These are phyloP conservation scores for Penicillium taxi DNA, from an alignment of 495 filamentous ascomycete species.

Conservation along the genomic window DNA sequence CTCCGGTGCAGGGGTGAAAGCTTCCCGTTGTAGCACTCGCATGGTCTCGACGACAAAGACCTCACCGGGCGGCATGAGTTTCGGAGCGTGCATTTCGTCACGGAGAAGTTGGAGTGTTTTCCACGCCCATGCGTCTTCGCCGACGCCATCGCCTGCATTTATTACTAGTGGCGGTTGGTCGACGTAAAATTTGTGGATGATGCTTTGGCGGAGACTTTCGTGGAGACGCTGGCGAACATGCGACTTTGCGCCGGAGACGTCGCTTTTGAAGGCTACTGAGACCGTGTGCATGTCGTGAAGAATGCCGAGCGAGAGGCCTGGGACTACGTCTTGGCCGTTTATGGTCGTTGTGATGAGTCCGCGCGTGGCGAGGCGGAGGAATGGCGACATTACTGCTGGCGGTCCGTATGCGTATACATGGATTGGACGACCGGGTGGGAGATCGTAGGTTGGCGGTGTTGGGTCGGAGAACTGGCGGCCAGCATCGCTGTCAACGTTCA, in stretches of 20 bases:
- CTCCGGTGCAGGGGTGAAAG: slow-evolving; percentile 36
- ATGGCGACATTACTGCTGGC: slow-evolving; percentile 62
- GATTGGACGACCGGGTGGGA: slow-evolving; percentile 59
- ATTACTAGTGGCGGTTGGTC: slow-evolving; percentile 37
- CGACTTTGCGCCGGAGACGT: slow-evolving; percentile 54
- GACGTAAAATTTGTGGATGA: slow-evolving; percentile 42
- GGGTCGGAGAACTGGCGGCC: slow-evolving; percentile 8
- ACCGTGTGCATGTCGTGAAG: slow-evolving; percentile 68
- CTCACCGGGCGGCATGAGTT: slow-evolving; percentile 68
- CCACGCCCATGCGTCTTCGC: slow-evolving; percentile 65
- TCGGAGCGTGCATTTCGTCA: slow-evolving; percentile 59
- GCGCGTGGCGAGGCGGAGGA: slow-evolving; percentile 63
- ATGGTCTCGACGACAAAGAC: slow-evolving; percentile 64
- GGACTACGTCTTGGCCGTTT: slow-evolving; percentile 66
- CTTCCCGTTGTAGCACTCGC: slow-evolving; percentile 50
- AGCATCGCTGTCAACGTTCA: slow-evolving; percentile 22
- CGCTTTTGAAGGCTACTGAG: slow-evolving; percentile 62
- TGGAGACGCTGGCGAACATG: slow-evolving; percentile 60
- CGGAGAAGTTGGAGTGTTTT: slow-evolving; percentile 58
- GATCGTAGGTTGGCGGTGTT: slow-evolving; percentile 29
- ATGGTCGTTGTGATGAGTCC: slow-evolving; percentile 69
- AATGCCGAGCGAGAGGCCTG: slow-evolving; percentile 64
- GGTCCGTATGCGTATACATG: slow-evolving; percentile 77
- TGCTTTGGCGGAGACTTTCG: slow-evolving; percentile 47
- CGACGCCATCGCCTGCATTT: slow-evolving; percentile 40